These are phyloP conservation scores for Thelephora aurantiotincta DNA, from an alignment of 768 basidiomycete species.

Conservation along the genomic window DNA sequence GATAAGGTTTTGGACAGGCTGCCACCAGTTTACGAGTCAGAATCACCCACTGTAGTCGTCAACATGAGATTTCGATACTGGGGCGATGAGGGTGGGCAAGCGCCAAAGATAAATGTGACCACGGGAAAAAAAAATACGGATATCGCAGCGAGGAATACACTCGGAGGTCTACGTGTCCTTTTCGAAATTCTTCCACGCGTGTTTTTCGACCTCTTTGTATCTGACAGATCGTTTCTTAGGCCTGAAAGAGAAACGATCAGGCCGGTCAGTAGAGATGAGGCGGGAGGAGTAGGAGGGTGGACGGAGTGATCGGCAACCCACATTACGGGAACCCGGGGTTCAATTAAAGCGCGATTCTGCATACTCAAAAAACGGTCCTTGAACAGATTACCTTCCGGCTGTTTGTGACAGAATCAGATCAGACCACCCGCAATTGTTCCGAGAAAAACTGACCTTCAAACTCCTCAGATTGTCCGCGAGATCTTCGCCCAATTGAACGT, in stretches of 20 bases:
- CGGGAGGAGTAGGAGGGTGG: background rate
- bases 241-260: constrained; percentile 18
- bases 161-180: too few relatives aligned
- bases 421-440: background rate
- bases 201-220: constrained; percentile 60
- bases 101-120: too few relatives aligned
- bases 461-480: constrained; percentile 71
- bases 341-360: constrained; percentile 77
- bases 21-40: too few relatives aligned
- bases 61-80: too few relatives aligned
- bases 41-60: too few relatives aligned
- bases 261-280: background rate
- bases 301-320: constrained; percentile 21
- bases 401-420: background rate
- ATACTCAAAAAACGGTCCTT: constrained; percentile 77
- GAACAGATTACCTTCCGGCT: constrained; percentile 94
- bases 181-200: constrained; percentile 67
- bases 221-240: constrained; percentile 37
- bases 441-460: constrained; percentile 48
- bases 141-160: too few relatives aligned
- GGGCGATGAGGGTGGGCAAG: too few relatives aligned
- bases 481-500: constrained; percentile 87
- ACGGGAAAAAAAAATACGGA: too few relatives aligned
- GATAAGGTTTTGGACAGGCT: too few relatives aligned
- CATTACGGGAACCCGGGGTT: constrained; percentile 74